Percentiles rank a stretch among this genome's conserved stretches.
These are phyloP conservation scores for Diversispora epigaea DNA, from an alignment of 192 early-diverging fungal species.

Conservation along the genomic window DNA sequence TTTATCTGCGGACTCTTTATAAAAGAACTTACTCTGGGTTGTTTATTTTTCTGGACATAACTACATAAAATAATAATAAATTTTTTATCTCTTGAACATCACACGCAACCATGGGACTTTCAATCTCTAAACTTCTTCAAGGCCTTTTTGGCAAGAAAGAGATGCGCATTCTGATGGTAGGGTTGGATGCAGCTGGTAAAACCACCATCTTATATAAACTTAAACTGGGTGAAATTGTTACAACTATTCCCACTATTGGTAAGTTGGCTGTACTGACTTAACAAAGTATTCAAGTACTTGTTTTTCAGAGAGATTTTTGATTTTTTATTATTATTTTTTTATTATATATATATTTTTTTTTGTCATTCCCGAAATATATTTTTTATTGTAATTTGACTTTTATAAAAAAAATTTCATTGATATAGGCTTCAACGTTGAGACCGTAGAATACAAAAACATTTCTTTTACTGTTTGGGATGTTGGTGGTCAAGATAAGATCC, in stretches of 20 bases:
- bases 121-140: slow-evolving; percentile 74
- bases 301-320: neutral
- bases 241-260: slow-evolving; percentile 98
- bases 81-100: neutral
- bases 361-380: too few species aligned
- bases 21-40: neutral
- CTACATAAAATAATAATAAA: slow-evolving; percentile 1
- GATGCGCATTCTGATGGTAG: slow-evolving; percentile 97
- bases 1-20: neutral
- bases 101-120: slow-evolving; percentile 75
- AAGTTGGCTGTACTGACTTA: slow-evolving; percentile 31
- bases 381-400: too few species aligned
- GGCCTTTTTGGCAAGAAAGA: slow-evolving; percentile 87
- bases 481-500: slow-evolving; percentile 98
- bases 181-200: slow-evolving; percentile 93
- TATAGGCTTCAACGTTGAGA: slow-evolving; percentile 95
- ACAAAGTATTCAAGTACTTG: too few species aligned
- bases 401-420: neutral
- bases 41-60: neutral
- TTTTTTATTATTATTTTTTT: neutral
- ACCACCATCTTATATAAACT: slow-evolving; percentile 99
- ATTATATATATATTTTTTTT: slow-evolving; percentile 11
- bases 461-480: slow-evolving; percentile 99
- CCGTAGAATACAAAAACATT: slow-evolving; percentile 98
- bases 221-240: slow-evolving; percentile 97